phyloP scores from a whole-genome alignment of 1,139 yeast species.

The Meyerozyma elateridarum region DNA sequence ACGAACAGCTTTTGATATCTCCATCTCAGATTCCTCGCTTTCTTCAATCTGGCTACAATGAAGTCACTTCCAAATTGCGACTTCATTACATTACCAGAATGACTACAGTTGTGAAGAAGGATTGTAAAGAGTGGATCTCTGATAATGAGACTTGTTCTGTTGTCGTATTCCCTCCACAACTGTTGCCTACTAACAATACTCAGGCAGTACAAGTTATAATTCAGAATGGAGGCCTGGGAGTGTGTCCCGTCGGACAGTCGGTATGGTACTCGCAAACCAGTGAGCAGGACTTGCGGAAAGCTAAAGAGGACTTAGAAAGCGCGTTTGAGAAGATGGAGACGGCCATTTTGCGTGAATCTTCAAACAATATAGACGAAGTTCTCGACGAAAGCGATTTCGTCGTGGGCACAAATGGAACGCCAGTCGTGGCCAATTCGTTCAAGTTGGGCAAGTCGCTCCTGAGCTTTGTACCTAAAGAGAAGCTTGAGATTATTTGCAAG shows the following conservation, averaged over 20 bases:
- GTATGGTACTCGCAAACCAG: conserved; percentile 86
- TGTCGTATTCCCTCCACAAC: conserved; percentile 90
- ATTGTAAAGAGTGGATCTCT: conserved; percentile 88
- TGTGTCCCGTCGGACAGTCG: conserved; percentile 83
- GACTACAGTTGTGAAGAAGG: conserved; percentile 78
- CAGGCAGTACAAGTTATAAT: conserved; percentile 82
- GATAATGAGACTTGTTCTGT: conserved; percentile 80
- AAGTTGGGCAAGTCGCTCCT: conserved; percentile 81
- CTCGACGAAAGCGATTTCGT: conserved; percentile 53
- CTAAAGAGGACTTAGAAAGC: conserved; percentile 71
- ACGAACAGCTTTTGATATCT: conserved; percentile 69
- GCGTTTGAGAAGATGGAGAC: conserved; percentile 79
- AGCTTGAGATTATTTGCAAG: conserved; percentile 72
- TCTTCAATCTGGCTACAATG: conserved; percentile 31
- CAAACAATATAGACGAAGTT: conserved; percentile 35
- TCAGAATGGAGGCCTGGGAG: conserved; percentile 85
- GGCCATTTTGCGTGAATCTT: conserved; percentile 71
- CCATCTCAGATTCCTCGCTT: conserved; percentile 66
- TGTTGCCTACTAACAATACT: conserved; percentile 62
- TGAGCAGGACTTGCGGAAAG: conserved; percentile 61
- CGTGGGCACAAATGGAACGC: conserved; percentile 54
- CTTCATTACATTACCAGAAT: conserved; percentile 60
- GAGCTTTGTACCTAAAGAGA: conserved; percentile 77
- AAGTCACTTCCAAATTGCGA: conserved; percentile 35
- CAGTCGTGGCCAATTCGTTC: conserved; percentile 67